These are phyloP conservation scores for Hemileccinum rubropunctum DNA, from an alignment of 768 basidiomycete species.

Conservation along the genomic window DNA sequence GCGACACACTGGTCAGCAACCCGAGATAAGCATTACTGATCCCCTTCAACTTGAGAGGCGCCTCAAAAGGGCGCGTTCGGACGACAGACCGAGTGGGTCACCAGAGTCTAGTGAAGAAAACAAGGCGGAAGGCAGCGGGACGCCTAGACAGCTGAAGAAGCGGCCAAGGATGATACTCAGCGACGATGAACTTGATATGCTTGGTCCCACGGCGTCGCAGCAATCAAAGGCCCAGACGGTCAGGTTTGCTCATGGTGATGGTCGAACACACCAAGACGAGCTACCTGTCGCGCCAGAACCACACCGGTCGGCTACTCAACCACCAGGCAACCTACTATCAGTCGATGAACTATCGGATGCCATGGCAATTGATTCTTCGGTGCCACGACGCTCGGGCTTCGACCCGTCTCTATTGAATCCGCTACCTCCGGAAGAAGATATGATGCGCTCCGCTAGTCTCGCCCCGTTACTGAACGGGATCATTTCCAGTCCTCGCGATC, in stretches of 20 bases:
- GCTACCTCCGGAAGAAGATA: constrained; percentile 32
- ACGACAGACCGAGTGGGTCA: constrained; percentile 50
- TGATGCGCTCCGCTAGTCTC: constrained; percentile 22
- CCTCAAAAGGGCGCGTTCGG: constrained; percentile 68
- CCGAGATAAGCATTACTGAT: constrained; percentile 72
- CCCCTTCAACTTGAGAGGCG: constrained; percentile 70
- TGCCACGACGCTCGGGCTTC: constrained; percentile 42
- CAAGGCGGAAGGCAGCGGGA: constrained; percentile 37
- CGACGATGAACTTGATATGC: constrained; percentile 48
- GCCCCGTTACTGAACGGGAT: constrained; percentile 25
- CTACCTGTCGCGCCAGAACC: constrained; percentile 13
- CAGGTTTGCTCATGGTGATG: constrained; percentile 45
- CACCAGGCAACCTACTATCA: background rate
- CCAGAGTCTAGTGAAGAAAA: constrained; percentile 47
- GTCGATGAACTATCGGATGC: constrained; percentile 7
- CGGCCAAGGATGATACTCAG: constrained; percentile 45
- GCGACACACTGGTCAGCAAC: constrained; percentile 67
- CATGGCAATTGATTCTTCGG: constrained; percentile 40
- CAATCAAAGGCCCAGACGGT: constrained; percentile 40
- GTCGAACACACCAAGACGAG: constrained; percentile 14
- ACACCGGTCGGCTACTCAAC: background rate
- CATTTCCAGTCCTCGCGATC: constrained; percentile 1
- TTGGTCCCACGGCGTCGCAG: constrained; percentile 24
- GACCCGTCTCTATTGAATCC: constrained; percentile 56
- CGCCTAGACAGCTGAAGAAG: constrained; percentile 47